Evolutionary conservation across 495 filamentous ascomycete genomes (phyloP), one percentile per base, ranked within the genome.

Genomic region (Penicillium desertorum): DNA sequence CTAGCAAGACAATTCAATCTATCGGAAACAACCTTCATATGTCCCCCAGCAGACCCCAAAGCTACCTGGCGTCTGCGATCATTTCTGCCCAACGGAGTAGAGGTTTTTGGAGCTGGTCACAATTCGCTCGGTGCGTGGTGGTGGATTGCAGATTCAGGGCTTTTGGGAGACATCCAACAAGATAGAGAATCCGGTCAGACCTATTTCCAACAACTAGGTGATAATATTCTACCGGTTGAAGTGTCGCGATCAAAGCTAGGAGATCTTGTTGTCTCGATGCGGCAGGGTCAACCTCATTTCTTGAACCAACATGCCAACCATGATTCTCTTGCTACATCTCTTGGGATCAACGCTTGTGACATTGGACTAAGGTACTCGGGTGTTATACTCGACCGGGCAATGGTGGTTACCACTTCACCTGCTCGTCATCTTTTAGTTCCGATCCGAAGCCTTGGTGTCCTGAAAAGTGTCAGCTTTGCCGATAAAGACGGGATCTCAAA

Each of bases 1-100:
- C 48, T 64, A 37, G 56, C 62, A 25, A 43, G 62, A 23, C 59
- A 64, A 53, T 64, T 64, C 52, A 64, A 64, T 34, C 62, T 62
- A 56, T 62, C 62, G 16, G 62, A 64, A 49, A 64, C 62, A 16
- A 64, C 62, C 17, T 64, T 64, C 44, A 47, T 64, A 41, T 64
- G 59, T 37, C 55, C 62, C 20, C 51, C 62, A 12, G 37, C 39
- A 45, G 42, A 11, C 17, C 20, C 51, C 3, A 27, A 19, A 37
- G 52, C 56, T 6, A 60, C 56, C 29, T 63, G 52, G 36, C 51
- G 46, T 4, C 56, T 62, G n/a, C 47, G 56, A 19, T 62, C 56
- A 9, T 62, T 62, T 41, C 60, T 59, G 5, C 60, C 22, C 22
- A 22, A 22, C 22, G 22, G 22, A 22, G 22, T 22, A 22, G 22